Base-by-base conservation (phyloP, 768 basidiomycete genomes). In the Porphyrellus cyaneotinctus region DNA sequence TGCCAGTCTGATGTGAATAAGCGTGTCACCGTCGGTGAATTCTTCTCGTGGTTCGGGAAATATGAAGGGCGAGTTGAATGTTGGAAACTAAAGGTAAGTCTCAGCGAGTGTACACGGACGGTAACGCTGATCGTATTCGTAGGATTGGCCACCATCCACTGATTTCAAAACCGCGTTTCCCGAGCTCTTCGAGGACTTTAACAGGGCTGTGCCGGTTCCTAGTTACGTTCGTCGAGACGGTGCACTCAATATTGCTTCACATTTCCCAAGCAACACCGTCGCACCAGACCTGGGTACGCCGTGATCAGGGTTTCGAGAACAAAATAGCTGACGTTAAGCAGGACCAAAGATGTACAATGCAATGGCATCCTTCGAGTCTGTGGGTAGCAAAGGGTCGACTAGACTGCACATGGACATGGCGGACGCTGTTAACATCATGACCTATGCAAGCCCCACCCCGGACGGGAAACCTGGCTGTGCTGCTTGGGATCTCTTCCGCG, bases 281-380 rank as follows among this genome's bases (percentile, higher is more conserved):
- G 82, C 80, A 26, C 91, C 91, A 17, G 93, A 93, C 64, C 77
- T 93, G 13, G 85, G 88, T 89, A 61, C 43, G 80, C 30, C 49
- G 14, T 47, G n/a, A 48, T 35, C 20, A 2, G 14, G 32, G 24
- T 13, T 26, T 38, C 2, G 38, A 35, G 20, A 37, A 17, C 2
- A 33, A 23, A 18, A 38, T 38, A 14, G 42, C 51, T 64, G 18
- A 64, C 41, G 11, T 60, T 18, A 61, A 60, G 37, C 67, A 85
- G 91, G 92, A 4, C 94, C 94, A 2, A 97, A 95, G 72, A 88
- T 95, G 90, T 97, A 97, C 70, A 94, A 91, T 58, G 90, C 93
- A 0, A 84, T 91, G 73, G 83, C 84, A 11, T 87, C 87, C 4
- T 78, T 75, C 36, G 84, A 88, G 60, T 66, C 70, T 5, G 66